Percentiles rank a stretch among this genome's conserved stretches.
Conservation (phyloP, 495 filamentous ascomycete species). For the Hypomontagnella monticulosa region DNA sequence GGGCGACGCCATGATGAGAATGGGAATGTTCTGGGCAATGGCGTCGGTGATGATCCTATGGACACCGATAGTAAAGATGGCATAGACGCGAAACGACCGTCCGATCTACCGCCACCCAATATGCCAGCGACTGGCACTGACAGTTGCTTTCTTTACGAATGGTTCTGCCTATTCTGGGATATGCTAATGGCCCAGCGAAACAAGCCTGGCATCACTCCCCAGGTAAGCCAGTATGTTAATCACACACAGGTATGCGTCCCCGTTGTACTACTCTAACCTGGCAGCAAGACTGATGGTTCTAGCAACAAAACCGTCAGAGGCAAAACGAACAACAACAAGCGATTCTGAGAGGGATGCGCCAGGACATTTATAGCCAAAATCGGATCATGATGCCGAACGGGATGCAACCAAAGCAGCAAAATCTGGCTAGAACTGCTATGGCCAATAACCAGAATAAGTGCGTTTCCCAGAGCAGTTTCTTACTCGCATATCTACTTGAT, state of each 20-base stretch:
- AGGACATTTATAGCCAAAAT: constrained; percentile 56
- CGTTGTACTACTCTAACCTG: background rate
- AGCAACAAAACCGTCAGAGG: constrained; percentile 73
- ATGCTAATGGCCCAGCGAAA: constrained; percentile 82
- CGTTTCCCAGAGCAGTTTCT: constrained; percentile 39
- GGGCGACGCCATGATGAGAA: constrained; percentile 72
- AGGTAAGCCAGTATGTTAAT: constrained; percentile 73
- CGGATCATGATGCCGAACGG: constrained; percentile 69
- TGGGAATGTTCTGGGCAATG: constrained; percentile 68
- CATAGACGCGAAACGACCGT: constrained; percentile 73
- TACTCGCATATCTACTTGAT: background rate
- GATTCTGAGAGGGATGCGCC: constrained; percentile 72
- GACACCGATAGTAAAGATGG: constrained; percentile 84
- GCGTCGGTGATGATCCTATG: constrained; percentile 81
- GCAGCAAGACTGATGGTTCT: constrained; percentile 8
- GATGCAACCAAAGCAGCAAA: constrained; percentile 57
- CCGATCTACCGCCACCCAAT: constrained; percentile 80
- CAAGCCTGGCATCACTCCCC: constrained; percentile 60
- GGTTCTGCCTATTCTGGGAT: constrained; percentile 98
- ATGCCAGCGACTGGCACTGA: constrained; percentile 66
- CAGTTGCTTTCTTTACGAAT: constrained; percentile 87
- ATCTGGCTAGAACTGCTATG: constrained; percentile 77
- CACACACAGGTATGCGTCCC: constrained; percentile 77
- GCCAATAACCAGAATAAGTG: constrained; percentile 80
- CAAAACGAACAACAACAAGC: constrained; percentile 74